phyloP scores from a whole-genome alignment of 768 basidiomycete species.

The Russula foetens region DNA sequence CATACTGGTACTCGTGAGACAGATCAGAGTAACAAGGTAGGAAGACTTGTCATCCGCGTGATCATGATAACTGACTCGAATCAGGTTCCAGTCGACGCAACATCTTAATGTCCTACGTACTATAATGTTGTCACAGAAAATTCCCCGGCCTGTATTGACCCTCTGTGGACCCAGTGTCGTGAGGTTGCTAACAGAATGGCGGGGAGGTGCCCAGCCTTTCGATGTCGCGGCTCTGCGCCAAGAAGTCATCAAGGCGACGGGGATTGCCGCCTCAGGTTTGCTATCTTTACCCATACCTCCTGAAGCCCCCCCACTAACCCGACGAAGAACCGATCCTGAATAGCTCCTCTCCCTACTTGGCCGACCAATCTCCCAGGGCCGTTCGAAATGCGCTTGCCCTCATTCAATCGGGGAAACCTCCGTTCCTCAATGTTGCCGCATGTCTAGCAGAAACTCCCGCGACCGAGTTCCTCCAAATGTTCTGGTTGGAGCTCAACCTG shows the following conservation, averaged over 20 bases:
- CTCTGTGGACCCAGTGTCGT: constrained; percentile 53
- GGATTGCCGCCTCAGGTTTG: constrained; percentile 33
- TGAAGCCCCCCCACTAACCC: background rate
- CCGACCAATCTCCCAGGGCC: constrained; percentile 47
- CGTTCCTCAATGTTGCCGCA: constrained; percentile 55
- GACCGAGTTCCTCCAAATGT: constrained; percentile 49
- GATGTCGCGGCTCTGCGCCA: constrained; percentile 34
- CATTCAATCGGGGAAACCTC: constrained; percentile 55
- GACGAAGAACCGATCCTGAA: background rate
- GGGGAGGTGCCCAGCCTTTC: constrained; percentile 25
- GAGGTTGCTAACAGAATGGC: constrained; percentile 35
- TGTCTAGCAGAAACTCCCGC: constrained; percentile 54
- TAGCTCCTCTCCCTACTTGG: constrained; percentile 27
- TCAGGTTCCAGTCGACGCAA: constrained; percentile 39
- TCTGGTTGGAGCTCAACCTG: constrained; percentile 60
- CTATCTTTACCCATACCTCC: background rate
- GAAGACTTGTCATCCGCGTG: background rate
- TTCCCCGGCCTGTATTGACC: constrained; percentile 57
- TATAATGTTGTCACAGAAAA: constrained; percentile 52
- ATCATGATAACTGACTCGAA: background rate
- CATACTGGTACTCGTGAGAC: constrained; percentile 51
- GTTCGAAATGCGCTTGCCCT: constrained; percentile 49
- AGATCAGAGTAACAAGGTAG: constrained; percentile 35
- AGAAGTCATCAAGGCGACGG: constrained; percentile 33
- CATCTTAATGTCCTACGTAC: constrained; percentile 62